These are phyloP conservation scores for Saccharomycopsis malanga DNA, from an alignment of 805 yeast species.

Conservation along the genomic window DNA sequence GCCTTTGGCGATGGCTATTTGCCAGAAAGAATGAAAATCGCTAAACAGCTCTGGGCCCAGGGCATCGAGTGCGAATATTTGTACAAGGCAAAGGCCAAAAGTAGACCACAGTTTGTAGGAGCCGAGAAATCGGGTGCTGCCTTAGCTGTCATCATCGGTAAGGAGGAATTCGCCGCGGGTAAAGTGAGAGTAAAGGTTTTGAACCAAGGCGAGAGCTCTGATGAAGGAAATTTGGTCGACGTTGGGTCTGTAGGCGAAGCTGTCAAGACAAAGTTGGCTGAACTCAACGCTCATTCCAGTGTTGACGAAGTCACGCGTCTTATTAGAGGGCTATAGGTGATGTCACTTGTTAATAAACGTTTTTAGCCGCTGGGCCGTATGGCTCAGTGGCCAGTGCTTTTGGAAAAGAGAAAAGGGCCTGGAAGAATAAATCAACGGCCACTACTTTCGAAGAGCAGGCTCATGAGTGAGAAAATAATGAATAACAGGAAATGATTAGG, in stretches of 20 bases:
- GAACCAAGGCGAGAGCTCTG: slow-evolving; percentile 82
- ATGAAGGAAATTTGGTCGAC: slow-evolving; percentile 75
- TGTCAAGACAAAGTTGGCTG: slow-evolving; percentile 46
- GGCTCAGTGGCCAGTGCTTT: too few species aligned
- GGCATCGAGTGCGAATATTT: slow-evolving; percentile 89
- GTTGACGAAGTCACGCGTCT: slow-evolving; percentile 11
- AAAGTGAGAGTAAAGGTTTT: slow-evolving; percentile 78
- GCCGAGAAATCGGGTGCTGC: slow-evolving; percentile 94
- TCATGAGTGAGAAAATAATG: too few species aligned
- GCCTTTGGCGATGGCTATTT: slow-evolving; percentile 98
- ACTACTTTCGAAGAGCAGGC: too few species aligned
- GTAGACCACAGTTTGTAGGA: slow-evolving; percentile 94
- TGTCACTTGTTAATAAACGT: too few species aligned
- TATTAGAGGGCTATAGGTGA: slow-evolving; percentile 6
- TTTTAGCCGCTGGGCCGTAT: too few species aligned
- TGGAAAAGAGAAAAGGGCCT: too few species aligned
- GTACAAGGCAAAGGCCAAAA: slow-evolving; percentile 89
- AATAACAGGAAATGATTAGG: too few species aligned
- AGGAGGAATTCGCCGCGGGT: slow-evolving; percentile 83
- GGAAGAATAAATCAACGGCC: too few species aligned
- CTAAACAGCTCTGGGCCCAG: slow-evolving; percentile 77
- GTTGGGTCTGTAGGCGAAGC: slow-evolving; percentile 51
- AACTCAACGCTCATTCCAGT: slow-evolving; percentile 23
- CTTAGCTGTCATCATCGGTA: slow-evolving; percentile 87
- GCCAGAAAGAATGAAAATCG: slow-evolving; percentile 82